phyloP scores from a whole-genome alignment of 495 filamentous ascomycete species.

The Penicillium coffeae region DNA sequence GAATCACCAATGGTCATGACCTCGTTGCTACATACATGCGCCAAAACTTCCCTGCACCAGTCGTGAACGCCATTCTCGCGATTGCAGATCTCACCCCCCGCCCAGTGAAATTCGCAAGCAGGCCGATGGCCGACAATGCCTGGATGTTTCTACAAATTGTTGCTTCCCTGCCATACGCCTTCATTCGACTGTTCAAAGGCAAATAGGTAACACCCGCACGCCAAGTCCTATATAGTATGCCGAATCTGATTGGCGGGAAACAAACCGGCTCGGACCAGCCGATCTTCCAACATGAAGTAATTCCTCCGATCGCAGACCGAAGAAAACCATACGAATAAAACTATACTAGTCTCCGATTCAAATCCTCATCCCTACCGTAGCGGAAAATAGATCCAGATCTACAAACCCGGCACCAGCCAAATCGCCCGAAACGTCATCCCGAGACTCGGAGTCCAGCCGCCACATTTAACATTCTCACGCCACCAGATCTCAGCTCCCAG shows the following conservation, averaged over 20 bases:
- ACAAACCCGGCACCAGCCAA: neutral
- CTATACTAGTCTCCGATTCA: too few species aligned
- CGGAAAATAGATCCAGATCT: neutral
- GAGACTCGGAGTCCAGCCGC: neutral
- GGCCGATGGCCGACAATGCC: conserved; percentile 4
- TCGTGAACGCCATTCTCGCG: conserved; percentile 46
- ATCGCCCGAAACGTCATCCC: neutral
- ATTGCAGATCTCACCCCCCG: conserved; percentile 51
- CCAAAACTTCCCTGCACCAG: conserved; percentile 39
- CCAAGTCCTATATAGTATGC: neutral
- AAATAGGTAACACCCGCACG: neutral
- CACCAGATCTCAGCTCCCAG: neutral
- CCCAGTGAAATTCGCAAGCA: conserved; percentile 34
- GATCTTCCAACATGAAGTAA: neutral
- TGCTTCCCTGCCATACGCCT: conserved; percentile 10
- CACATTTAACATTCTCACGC: neutral
- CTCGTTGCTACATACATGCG: conserved; percentile 53
- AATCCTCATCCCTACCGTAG: too few species aligned
- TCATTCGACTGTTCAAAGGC: conserved; percentile 5
- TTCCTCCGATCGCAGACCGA: neutral
- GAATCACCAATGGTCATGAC: conserved; percentile 62
- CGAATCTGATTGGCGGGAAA: neutral
- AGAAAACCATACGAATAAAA: too few species aligned
- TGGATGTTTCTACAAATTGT: conserved; percentile 18
- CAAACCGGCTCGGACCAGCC: neutral